Percentiles rank a stretch among this genome's conserved stretches.
Evolutionary conservation across 495 filamentous ascomycete species (phyloP).

Genomic region (Neurospora sp.): DNA sequence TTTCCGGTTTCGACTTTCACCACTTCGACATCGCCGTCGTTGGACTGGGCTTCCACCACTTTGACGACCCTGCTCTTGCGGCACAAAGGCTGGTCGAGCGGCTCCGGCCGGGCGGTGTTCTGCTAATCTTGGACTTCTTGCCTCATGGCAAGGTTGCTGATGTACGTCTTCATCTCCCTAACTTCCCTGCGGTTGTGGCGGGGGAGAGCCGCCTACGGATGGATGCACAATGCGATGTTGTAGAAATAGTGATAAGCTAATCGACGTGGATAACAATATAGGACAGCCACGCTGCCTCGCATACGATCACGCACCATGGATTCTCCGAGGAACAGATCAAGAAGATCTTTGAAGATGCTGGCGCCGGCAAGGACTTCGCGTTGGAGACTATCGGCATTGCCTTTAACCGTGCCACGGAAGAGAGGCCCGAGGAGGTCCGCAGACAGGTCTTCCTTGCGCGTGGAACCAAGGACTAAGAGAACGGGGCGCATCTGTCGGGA

Average conservation of each 20-base stretch:
- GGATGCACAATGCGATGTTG: not conserved
- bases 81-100: conserved; percentile 46
- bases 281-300: conserved; percentile 24
- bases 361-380: conserved; percentile 34
- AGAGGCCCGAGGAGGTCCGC: conserved; percentile 1
- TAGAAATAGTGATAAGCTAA: not conserved
- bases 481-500: not conserved
- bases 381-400: conserved; percentile 26
- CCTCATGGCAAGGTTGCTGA: conserved; percentile 28
- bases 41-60: conserved; percentile 64
- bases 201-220: not conserved
- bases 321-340: conserved; percentile 43
- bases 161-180: not conserved
- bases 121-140: conserved; percentile 57
- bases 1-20: conserved; percentile 39
- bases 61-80: conserved; percentile 48
- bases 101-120: conserved; percentile 50
- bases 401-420: conserved; percentile 6
- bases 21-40: conserved; percentile 56
- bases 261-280: not conserved
- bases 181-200: not conserved
- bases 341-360: conserved; percentile 42
- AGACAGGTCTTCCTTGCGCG: conserved; percentile 18
- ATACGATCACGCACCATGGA: conserved; percentile 46
- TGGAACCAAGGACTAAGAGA: conserved; percentile 14